phyloP scores from a whole-genome alignment of 2,329 filamentous ascomycete species.

The Cyphellophora attinorum region DNA sequence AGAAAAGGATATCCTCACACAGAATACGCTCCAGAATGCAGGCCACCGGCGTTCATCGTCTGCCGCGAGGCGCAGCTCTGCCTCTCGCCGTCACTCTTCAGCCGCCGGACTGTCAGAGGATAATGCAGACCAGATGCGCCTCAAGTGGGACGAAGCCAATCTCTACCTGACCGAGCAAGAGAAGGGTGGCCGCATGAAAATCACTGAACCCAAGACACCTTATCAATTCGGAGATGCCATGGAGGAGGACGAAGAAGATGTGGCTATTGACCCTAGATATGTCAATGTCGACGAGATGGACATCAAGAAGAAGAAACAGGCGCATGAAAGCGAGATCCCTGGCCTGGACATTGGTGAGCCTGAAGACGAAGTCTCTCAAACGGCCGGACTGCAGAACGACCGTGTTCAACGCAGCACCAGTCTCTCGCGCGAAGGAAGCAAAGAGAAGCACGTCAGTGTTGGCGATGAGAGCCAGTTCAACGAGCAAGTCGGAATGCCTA shows the following conservation, averaged over 20 bases:
- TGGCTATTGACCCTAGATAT: constrained; percentile 20
- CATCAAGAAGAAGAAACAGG: constrained; percentile 32
- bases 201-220: constrained; percentile 95
- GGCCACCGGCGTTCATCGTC: constrained; percentile 80
- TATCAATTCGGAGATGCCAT: constrained; percentile 91
- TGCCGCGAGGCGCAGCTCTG: constrained; percentile 51
- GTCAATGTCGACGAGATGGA: constrained; percentile 52
- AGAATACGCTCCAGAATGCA: constrained; percentile 91
- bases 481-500: constrained; percentile 47
- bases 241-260: constrained; percentile 59
- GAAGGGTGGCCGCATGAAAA: constrained; percentile 95
- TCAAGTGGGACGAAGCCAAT: constrained; percentile 99
- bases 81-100: constrained; percentile 62
- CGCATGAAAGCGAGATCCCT: constrained; percentile 71
- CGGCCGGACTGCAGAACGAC: constrained; percentile 26
- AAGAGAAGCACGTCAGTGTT: constrained; percentile 74
- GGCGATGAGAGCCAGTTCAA: constrained; percentile 38
- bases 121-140: constrained; percentile 57
- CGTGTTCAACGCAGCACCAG: constrained; percentile 34
- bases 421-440: constrained; percentile 27
- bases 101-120: constrained; percentile 38
- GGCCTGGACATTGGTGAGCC: constrained; percentile 87
- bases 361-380: constrained; percentile 58
- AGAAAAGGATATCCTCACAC: constrained; percentile 79
- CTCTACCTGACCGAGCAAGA: constrained; percentile 91